Base-by-base conservation (phyloP, 371 early-diverging fungal species). In the Circinella minor region DNA sequence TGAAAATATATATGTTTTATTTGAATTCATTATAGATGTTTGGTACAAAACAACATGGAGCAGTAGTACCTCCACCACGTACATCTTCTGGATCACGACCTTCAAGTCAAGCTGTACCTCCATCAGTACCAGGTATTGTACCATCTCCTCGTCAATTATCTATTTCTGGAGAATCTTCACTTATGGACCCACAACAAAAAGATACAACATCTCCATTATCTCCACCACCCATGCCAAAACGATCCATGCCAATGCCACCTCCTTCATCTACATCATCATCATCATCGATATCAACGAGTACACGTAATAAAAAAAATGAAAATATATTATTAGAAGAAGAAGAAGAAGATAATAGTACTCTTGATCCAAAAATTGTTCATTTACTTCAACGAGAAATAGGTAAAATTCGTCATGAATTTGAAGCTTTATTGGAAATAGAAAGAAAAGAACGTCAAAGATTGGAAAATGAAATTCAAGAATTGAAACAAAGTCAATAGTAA, bases 221-320 rank as follows among this genome's bases (percentile, higher is more conserved):
- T 7, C 72, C 68, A 36, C 76, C 76, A 9, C 76, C 73, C 7
- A 63, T 71, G 36, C 81, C 81, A 37, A 79, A 74, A 63, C 70
- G 81, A 43, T 75, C 81, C 5, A 81, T 79, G 77, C 81, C 81
- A 7, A 47, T 65, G n/a, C 76, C 79, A 38, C 72, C 71, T n/a
- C 77, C 75, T 36, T 63, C 63, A 37, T 37, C 61, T 36, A 4
- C 15, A 34, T 14, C 36, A 57, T 34, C 57, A 27, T 57, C 57
- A 3, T 27, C 36, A 34, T 27, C 27, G 27, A 27, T 27, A 27
- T 27, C 27, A 27, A 27, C 27, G 0, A 27, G 27, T 27, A 14
- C 57, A 11, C 57, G 36, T 34, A 18, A 18, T n/a, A 13, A 57
- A 7, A 9, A 57, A n/a, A 27, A 27, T 27, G 27, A 27, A 27